phyloP scores from a whole-genome alignment of 2,329 filamentous ascomycete species.

The Drechmeria coniospora region DNA sequence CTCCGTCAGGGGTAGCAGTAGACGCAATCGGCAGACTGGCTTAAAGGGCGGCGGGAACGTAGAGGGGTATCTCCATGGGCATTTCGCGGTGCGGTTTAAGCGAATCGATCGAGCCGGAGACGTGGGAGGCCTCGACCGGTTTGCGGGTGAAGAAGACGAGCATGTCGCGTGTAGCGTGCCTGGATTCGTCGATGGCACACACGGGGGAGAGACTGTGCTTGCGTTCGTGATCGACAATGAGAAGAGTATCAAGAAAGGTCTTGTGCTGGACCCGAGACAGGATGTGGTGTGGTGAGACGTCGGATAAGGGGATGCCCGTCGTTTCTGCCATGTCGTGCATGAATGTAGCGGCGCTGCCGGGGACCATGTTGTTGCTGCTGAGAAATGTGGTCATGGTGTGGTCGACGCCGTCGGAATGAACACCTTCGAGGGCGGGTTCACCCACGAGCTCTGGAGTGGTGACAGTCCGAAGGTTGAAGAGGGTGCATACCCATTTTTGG shows the following conservation, averaged over 20 bases:
- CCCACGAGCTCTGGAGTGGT: conserved; percentile 13
- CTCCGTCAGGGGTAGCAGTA: no score
- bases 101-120: conserved; percentile 12
- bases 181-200: conserved; percentile 8
- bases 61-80: conserved; percentile 13
- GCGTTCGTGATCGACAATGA: conserved; percentile 13
- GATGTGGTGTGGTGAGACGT: conserved; percentile 9
- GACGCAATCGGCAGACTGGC: no score
- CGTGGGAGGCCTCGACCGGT: conserved; percentile 9
- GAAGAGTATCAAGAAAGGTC: conserved; percentile 12
- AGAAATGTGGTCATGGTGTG: conserved; percentile 17
- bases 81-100: conserved; percentile 9
- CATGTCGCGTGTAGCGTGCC: conserved; percentile 14
- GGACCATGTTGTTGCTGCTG: conserved; percentile 12
- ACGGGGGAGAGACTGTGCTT: conserved; percentile 14
- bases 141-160: conserved; percentile 15
- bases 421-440: conserved; percentile 16
- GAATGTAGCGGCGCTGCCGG: conserved; percentile 14
- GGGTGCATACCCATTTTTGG: conserved; percentile 12
- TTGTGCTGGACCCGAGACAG: conserved; percentile 11
- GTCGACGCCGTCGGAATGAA: conserved; percentile 17
- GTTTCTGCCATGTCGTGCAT: conserved; percentile 13
- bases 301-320: conserved; percentile 9
- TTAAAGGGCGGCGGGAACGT: conserved; percentile 5
- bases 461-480: conserved; percentile 15